phyloP scores from a whole-genome alignment of 2,329 filamentous ascomycete species.

The Fusarium luffae region DNA sequence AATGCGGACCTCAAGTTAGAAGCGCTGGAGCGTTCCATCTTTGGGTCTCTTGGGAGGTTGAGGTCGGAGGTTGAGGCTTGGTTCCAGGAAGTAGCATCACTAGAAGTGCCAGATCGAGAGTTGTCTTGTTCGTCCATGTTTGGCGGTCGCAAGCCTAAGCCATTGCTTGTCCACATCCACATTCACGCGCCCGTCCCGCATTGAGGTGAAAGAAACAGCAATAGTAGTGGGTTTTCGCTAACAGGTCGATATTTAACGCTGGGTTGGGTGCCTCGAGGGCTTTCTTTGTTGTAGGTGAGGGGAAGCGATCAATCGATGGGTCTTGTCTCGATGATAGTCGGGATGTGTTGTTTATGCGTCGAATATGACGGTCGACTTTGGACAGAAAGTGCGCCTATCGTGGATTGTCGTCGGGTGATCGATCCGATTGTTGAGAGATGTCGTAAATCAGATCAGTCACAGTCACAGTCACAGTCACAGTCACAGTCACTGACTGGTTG shows the following conservation, averaged over 20 bases:
- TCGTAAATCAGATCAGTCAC: slow-evolving; percentile 14
- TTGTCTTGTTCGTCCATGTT: slow-evolving; percentile 59
- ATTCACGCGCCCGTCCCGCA: slow-evolving; percentile 50
- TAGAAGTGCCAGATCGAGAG: slow-evolving; percentile 51
- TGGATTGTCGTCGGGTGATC: slow-evolving; percentile 10
- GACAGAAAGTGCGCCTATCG: slow-evolving; percentile 8
- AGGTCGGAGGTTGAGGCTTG: slow-evolving; percentile 47
- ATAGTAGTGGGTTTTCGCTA: slow-evolving; percentile 13
- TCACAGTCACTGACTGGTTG: slow-evolving; percentile 36
- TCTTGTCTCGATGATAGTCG: neutral
- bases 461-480: slow-evolving; percentile 25
- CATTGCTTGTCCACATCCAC: slow-evolving; percentile 56
- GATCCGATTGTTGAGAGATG: slow-evolving; percentile 18
- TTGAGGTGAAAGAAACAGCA: slow-evolving; percentile 41
- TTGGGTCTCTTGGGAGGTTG: slow-evolving; percentile 45
- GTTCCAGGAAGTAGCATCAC: slow-evolving; percentile 50
- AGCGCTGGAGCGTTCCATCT: slow-evolving; percentile 52
- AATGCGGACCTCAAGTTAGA: slow-evolving; percentile 51
- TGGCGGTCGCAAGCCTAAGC: slow-evolving; percentile 58
- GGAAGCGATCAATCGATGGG: slow-evolving; percentile 4
- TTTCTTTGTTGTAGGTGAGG: slow-evolving; percentile 12
- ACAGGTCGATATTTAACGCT: slow-evolving; percentile 10
- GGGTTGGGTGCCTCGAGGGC: slow-evolving; percentile 19
- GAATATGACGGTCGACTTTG: neutral
- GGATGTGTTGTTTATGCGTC: neutral